Conservation (phyloP, 176 grass and related monocot species). For the Cenchrus americanus region DNA sequence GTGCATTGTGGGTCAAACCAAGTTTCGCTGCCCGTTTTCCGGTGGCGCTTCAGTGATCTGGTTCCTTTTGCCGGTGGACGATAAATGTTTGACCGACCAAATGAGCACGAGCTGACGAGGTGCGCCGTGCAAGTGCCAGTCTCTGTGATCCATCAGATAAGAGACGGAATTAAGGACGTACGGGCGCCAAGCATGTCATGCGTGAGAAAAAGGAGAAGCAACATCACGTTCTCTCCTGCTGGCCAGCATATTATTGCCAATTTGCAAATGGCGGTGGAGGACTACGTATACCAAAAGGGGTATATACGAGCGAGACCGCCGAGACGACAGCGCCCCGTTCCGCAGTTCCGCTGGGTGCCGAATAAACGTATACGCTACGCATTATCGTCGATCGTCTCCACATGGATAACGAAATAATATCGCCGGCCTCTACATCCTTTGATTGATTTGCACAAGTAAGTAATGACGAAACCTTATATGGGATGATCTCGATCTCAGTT, state of each 20-base stretch:
- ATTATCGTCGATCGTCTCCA: not conserved
- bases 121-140: not conserved
- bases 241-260: slow-evolving; percentile 10
- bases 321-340: not conserved
- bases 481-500: not conserved
- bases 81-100: not conserved
- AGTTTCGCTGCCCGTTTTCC: not conserved
- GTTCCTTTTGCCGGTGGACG: not conserved
- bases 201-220: slow-evolving; percentile 5
- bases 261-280: not conserved
- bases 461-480: no score
- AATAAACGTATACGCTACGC: not conserved
- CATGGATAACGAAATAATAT: not conserved
- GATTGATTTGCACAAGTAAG: not conserved
- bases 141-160: not conserved
- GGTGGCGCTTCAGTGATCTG: not conserved
- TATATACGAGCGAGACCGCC: not conserved
- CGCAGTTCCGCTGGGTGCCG: not conserved
- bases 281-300: no score
- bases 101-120: not conserved
- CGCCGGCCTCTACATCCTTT: not conserved
- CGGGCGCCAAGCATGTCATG: not conserved
- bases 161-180: not conserved
- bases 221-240: slow-evolving; percentile 24
- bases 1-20: not conserved